Conservation (phyloP, 345 rosid species). For the Brassica juncea region DNA sequence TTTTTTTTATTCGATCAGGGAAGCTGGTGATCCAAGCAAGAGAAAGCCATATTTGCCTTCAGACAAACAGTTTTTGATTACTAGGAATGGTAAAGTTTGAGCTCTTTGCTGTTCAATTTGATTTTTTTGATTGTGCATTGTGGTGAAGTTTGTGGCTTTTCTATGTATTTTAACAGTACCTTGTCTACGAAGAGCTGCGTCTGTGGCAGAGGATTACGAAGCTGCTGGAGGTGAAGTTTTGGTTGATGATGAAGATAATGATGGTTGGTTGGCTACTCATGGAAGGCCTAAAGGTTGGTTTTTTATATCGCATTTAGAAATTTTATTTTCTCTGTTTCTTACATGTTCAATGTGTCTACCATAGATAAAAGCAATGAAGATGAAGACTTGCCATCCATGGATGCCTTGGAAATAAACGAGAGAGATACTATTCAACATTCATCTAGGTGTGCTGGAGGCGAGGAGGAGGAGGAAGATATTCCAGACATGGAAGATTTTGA, state of each 20-base stretch:
- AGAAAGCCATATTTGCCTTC: slow-evolving; percentile 77
- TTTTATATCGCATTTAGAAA: background rate
- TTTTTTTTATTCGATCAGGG: slow-evolving; percentile 43
- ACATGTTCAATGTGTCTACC: background rate
- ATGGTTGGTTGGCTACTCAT: slow-evolving; percentile 98
- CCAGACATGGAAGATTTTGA: slow-evolving; percentile 87
- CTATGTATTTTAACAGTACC: slow-evolving; percentile 53
- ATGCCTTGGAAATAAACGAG: slow-evolving; percentile 59
- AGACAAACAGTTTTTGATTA: slow-evolving; percentile 83
- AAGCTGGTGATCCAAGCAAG: slow-evolving; percentile 88
- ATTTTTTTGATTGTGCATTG: slow-evolving; percentile 13
- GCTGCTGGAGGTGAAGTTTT: slow-evolving; percentile 92
- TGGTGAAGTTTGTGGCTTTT: background rate
- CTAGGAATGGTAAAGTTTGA: slow-evolving; percentile 68
- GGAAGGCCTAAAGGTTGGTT: slow-evolving; percentile 83
- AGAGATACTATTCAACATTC: slow-evolving; percentile 39
- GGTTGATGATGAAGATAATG: slow-evolving; percentile 86
- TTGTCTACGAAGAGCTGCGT: slow-evolving; percentile 84
- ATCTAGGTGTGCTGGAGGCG: slow-evolving; percentile 63
- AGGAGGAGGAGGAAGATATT: slow-evolving; percentile 64
- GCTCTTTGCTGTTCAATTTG: background rate
- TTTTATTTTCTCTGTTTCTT: background rate
- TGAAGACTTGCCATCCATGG: slow-evolving; percentile 88
- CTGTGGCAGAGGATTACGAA: slow-evolving; percentile 86
- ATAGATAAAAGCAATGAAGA: slow-evolving; percentile 62